Evolutionary conservation across 306 rosid species (phyloP), one percentile per base, ranked within the genome.

Genomic region (Vicia sativa): DNA sequence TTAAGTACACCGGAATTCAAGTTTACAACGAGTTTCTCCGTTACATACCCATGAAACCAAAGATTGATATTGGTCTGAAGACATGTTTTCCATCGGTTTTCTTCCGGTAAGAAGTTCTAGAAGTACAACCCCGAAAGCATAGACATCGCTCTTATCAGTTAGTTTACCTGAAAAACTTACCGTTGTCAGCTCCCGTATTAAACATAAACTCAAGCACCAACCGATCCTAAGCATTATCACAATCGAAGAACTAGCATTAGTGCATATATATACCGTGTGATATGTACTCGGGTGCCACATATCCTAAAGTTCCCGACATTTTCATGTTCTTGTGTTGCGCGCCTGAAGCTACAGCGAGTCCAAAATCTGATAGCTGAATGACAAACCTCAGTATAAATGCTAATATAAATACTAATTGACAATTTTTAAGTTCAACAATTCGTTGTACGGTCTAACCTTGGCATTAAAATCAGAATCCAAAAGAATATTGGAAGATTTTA

Each of bases 101-200:
- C 83, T 83, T 81, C 97, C 97, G 0, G 87, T 83, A 49, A 90
- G 75, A 67, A 93, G 93, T 73, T 93, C 96, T 61, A 93, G 70
- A 72, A 93, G 97, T 60, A 93, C 85, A 35, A 90, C 87, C 25
- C 97, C 98, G 29, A 93, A 93, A 67, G 97, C 96, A 65, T 90
- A 93, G 16, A 93, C 97, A 49, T 93, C 97, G 9, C 96, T 86
- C 76, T 90, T 93, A 67, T 93, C 98, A 0, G 98, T 90, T 74
- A 93, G 80, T 69, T 86, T 90, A 60, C 98, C 98, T 89, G 88
- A 26, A 74, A 62, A 70, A 11, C 29, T 26, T 25, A 19, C 28
- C 29, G 9, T 39, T 45, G 43, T 84, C 11, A 19, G 13, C n/a
- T 48, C 11, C 23, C 11, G n/a, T 21, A 21, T 11, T 53, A 23